Base-by-base conservation (phyloP, 306 rosid species). In the Fragaria iinumae region DNA sequence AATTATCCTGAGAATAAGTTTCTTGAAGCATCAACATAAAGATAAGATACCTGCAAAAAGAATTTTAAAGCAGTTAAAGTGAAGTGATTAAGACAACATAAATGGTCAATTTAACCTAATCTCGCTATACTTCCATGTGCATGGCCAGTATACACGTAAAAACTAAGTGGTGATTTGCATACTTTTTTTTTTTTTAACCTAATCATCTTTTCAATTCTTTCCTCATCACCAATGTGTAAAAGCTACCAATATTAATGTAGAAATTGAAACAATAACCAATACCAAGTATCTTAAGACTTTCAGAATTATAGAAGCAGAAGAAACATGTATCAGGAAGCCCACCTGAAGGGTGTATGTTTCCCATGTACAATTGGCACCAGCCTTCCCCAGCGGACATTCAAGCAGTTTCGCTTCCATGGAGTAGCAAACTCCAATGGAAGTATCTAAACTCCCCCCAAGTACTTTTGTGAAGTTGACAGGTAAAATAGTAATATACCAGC, bases 291-390 rank as follows among this genome's bases (percentile, higher is more conserved):
- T 32, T 53, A 66, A 71, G 38, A 72, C 56, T 36, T 65, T 13
- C 48, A 48, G 21, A 34, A 83, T 67, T 52, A 52, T 32, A 77
- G 59, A 52, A 67, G 70, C 23, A 83, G 73, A 79, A 62, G 49
- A 43, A 39, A 69, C 34, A 71, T 56, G 69, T 71, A 79, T 69
- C 72, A 75, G 68, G 34, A 77, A 69, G 73, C 80, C 41, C 83
- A 95, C 99, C 99, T 92, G 98, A 76, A 95, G 97, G 76, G 23
- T 44, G 84, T 88, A 84, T 83, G 85, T 85, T 75, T 80, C 84
- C 88, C 85, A 83, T 62, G 88, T 81, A 86, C 99, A 95, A 80
- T 89, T 92, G 17, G 90, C 72, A 75, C 99, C 99, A 52, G 97
- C 90, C 84, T 85, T 95, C 38, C 96, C 98, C 45, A 76, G 36